Evolutionary conservation across 805 yeast genomes (phyloP).

Genomic region (Candida lessepsii): DNA sequence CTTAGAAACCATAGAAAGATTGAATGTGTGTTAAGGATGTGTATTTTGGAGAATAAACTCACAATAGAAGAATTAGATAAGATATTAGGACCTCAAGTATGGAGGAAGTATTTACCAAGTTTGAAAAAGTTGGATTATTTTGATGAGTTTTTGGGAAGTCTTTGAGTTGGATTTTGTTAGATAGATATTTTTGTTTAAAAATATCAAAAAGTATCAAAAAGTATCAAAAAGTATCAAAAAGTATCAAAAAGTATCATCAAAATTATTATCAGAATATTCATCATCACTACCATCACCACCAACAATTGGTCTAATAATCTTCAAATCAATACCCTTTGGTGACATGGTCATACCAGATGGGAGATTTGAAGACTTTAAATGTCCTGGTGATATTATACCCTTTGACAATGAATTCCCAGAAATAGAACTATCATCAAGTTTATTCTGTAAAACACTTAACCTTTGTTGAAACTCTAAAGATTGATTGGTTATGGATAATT

Average conservation of each 20-base stretch:
- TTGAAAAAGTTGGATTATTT: slow-evolving; percentile 28
- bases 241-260: no score
- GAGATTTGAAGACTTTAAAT: neutral
- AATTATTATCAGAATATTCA: slow-evolving; percentile 7
- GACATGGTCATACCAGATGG: no score
- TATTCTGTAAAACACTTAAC: slow-evolving; percentile 19
- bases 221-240: no score
- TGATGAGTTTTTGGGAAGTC: slow-evolving; percentile 11
- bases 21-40: slow-evolving; percentile 47
- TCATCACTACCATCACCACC: slow-evolving; percentile 41
- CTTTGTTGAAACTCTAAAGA: slow-evolving; percentile 48
- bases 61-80: slow-evolving; percentile 26
- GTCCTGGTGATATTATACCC: neutral
- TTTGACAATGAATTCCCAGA: no score
- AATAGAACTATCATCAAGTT: neutral
- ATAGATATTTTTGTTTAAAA: no score
- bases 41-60: slow-evolving; percentile 43
- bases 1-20: slow-evolving; percentile 40
- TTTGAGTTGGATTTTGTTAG: no score
- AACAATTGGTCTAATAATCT: slow-evolving; percentile 61
- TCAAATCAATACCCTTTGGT: slow-evolving; percentile 54
- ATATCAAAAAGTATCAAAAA: no score
- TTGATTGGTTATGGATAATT: slow-evolving; percentile 47
- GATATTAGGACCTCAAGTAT: slow-evolving; percentile 27
- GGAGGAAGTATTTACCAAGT: slow-evolving; percentile 29